Conservation (phyloP, 1,139 yeast species). For the Candida smagusa region DNA sequence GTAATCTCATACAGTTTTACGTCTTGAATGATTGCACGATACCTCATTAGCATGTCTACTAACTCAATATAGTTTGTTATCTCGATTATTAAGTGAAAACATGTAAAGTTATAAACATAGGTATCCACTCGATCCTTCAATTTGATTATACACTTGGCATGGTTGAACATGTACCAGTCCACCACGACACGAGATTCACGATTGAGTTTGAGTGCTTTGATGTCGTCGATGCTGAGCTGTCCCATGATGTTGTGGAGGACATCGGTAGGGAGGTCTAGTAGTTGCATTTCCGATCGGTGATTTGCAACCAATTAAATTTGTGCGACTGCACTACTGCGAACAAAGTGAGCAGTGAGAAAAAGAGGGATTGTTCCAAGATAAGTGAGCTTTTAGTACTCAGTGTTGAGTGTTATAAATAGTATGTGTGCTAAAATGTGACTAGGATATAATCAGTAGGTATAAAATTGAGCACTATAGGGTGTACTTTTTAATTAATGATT, state of each 20-base stretch:
- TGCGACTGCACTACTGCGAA: not conserved
- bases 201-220: conserved; percentile 7
- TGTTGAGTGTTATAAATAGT: no score
- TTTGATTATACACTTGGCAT: conserved; percentile 9
- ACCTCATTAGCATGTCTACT: not conserved
- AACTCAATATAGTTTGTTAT: conserved; percentile 3
- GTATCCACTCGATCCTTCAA: conserved; percentile 3
- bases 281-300: conserved; percentile 4
- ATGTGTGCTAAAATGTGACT: no score
- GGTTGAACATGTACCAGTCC: conserved; percentile 8
- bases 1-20: not conserved
- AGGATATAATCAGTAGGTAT: no score
- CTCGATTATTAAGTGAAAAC: conserved; percentile 4
- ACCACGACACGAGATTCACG: conserved; percentile 8
- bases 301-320: conserved; percentile 5
- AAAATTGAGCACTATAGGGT: no score
- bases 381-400: no score
- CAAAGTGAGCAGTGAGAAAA: no score
- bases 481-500: no score
- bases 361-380: no score
- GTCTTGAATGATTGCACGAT: conserved; percentile 1
- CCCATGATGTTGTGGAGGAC: conserved; percentile 6
- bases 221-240: conserved; percentile 5
- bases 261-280: conserved; percentile 11
- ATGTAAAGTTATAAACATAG: conserved; percentile 2